Conservation (phyloP, 768 basidiomycete species). For the Naematelia encephala region DNA sequence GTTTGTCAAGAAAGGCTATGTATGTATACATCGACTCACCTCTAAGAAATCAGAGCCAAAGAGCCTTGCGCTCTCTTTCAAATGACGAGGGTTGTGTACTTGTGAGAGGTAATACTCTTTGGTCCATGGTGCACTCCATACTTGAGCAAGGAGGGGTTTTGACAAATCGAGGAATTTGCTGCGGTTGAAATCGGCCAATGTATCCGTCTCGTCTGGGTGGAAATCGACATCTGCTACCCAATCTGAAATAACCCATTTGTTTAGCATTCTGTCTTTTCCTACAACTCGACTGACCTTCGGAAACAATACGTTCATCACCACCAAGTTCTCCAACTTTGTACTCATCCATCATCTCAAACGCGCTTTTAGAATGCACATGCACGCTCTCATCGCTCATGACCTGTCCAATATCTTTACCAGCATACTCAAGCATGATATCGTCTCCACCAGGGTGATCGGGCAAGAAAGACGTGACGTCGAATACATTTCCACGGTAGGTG, state of each 20-base stretch:
- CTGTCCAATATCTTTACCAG: constrained; percentile 74
- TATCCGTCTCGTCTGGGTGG: constrained; percentile 83
- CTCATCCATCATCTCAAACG: constrained; percentile 87
- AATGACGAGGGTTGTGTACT: constrained; percentile 91
- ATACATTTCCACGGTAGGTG: constrained; percentile 73
- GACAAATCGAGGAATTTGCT: constrained; percentile 88
- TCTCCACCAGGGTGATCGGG: constrained; percentile 93
- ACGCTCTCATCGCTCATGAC: constrained; percentile 75
- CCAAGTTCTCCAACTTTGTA: constrained; percentile 81
- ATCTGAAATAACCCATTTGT: constrained; percentile 55
- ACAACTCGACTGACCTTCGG: constrained; percentile 63
- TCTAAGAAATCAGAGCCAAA: constrained; percentile 81
- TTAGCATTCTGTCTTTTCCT: too few species aligned
- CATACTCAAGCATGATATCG: constrained; percentile 76
- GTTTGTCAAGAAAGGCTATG: background rate
- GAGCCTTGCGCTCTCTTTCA: constrained; percentile 75
- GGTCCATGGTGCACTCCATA: constrained; percentile 68
- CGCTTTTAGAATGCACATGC: constrained; percentile 86
- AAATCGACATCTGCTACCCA: constrained; percentile 90
- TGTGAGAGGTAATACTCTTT: constrained; percentile 95
- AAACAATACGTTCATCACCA: constrained; percentile 66
- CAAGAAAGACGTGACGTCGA: constrained; percentile 80
- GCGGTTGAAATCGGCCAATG: constrained; percentile 74
- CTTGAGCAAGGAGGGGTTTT: constrained; percentile 75
- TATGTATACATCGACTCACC: constrained; percentile 51